Conservation (phyloP, 2,329 filamentous ascomycete genomes). For the Aspergillus nomiae region DNA sequence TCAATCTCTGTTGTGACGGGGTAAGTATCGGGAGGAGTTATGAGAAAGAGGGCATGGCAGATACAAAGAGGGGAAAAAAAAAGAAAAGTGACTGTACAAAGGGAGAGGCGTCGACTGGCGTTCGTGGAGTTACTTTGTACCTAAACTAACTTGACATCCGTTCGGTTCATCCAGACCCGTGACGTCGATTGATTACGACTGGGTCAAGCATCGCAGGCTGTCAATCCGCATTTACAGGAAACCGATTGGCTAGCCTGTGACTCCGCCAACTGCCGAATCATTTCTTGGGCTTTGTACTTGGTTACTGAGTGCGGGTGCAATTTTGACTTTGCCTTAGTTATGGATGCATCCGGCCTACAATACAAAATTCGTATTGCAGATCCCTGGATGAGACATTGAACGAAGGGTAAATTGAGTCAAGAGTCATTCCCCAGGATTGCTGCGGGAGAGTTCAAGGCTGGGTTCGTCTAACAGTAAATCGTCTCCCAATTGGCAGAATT, state of each 20-base stretch:
- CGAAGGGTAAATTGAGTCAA: not conserved
- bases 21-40: not conserved
- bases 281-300: not conserved
- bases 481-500: not conserved
- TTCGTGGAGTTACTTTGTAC: not conserved
- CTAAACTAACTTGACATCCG: not conserved
- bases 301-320: not conserved
- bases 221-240: not conserved
- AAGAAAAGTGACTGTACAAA: not conserved
- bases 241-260: not conserved
- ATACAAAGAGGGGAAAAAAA: not conserved
- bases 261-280: slow-evolving; percentile 24
- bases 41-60: not conserved
- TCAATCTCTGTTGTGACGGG: not conserved
- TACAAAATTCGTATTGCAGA: not conserved
- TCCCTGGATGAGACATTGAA: not conserved
- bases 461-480: not conserved
- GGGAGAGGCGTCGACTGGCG: not conserved
- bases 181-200: slow-evolving; percentile 8
- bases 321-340: not conserved
- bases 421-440: not conserved
- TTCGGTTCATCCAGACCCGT: slow-evolving; percentile 1
- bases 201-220: not conserved
- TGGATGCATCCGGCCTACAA: not conserved
- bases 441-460: not conserved